Percentiles rank a stretch among this genome's conserved stretches.
Evolutionary conservation across 2,329 filamentous ascomycete species (phyloP).

Genomic region (Aureobasidium leucospermi): DNA sequence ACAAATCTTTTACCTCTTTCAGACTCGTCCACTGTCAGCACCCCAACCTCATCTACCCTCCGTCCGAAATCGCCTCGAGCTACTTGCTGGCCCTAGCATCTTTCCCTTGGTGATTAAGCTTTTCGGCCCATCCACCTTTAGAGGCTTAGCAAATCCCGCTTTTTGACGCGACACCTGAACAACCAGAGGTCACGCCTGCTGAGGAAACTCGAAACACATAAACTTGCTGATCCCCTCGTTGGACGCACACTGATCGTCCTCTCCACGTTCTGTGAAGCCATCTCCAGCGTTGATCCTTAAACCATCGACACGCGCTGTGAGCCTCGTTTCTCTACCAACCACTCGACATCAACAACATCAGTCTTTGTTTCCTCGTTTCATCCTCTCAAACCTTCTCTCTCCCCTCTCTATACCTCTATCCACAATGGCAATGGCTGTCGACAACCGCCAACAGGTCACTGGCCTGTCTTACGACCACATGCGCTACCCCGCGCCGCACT

Average conservation of each 20-base stretch:
- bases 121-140: conserved; percentile 1
- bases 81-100: conserved; percentile 1
- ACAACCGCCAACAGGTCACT: conserved; percentile 75
- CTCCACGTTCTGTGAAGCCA: conserved; percentile 37
- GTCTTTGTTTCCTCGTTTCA: background rate
- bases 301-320: conserved; percentile 4
- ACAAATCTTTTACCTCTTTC: conserved; percentile 9
- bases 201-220: conserved; percentile 24
- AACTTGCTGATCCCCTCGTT: conserved; percentile 44
- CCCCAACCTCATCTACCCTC: conserved; percentile 7
- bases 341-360: background rate
- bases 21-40: conserved; percentile 3
- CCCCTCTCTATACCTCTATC: conserved; percentile 18
- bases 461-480: conserved; percentile 75
- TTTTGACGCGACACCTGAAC: conserved; percentile 4
- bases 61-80: conserved; percentile 12
- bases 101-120: conserved; percentile 3
- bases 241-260: conserved; percentile 37
- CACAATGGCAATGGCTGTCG: conserved; percentile 88
- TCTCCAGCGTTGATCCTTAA: conserved; percentile 22
- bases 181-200: background rate
- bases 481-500: conserved; percentile 66
- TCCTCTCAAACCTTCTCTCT: conserved; percentile 4
- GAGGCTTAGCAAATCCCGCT: conserved; percentile 6
- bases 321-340: conserved; percentile 5